phyloP scores from a whole-genome alignment of 1,139 yeast species.

The Lodderomyces orthopsilosis region DNA sequence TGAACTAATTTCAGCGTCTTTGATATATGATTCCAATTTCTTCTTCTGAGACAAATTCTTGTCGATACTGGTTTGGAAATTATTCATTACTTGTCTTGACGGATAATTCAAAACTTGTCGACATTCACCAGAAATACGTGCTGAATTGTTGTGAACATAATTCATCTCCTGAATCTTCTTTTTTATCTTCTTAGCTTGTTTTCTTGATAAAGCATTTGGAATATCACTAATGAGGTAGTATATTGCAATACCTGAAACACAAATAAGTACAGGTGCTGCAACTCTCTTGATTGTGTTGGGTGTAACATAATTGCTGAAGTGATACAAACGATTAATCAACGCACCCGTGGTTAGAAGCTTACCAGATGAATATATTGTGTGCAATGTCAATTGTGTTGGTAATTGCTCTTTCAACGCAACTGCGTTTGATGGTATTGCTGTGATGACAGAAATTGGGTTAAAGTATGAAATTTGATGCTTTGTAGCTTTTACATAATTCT shows the following conservation, averaged over 20 bases:
- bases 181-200: constrained; percentile 70
- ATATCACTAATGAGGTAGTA: constrained; percentile 74
- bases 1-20: constrained; percentile 57
- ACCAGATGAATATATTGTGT: constrained; percentile 44
- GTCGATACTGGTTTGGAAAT: constrained; percentile 71
- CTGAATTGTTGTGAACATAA: constrained; percentile 75
- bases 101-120: constrained; percentile 80
- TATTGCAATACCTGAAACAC: constrained; percentile 56
- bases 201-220: constrained; percentile 85
- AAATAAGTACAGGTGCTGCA: constrained; percentile 47
- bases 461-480: constrained; percentile 30
- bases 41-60: constrained; percentile 60
- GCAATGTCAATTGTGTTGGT: constrained; percentile 41
- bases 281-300: constrained; percentile 33
- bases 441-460: constrained; percentile 35
- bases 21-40: constrained; percentile 50
- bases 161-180: constrained; percentile 62
- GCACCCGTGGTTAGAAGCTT: constrained; percentile 46
- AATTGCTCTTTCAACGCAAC: constrained; percentile 32
- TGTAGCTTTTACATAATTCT: constrained; percentile 27
- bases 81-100: constrained; percentile 74
- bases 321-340: constrained; percentile 30
- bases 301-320: constrained; percentile 25
- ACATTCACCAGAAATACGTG: constrained; percentile 77
- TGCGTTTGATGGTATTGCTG: constrained; percentile 32